Base-by-base conservation (phyloP, 768 basidiomycete species). In the Cytidiella melzeri region DNA sequence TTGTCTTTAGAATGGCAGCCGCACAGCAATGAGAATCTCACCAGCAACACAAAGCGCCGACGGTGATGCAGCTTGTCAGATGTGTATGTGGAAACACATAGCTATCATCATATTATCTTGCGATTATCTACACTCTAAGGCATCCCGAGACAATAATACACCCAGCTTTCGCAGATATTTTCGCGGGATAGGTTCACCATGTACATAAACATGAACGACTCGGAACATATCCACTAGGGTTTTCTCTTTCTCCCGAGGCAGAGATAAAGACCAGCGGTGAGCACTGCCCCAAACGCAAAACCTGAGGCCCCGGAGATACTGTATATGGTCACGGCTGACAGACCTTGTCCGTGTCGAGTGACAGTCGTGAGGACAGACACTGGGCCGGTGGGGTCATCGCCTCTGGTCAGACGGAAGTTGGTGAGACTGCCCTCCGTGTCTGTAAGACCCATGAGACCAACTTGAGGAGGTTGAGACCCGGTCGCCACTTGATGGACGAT, bases 381-480 rank as follows among this genome's bases (percentile, higher is more conserved):
- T 5, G 62, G 55, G 3, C 57, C 45, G 2, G 63, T 64, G 5
- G 65, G 60, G 48, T 78, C 75, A n/a, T 58, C 51, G 28, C 78
- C 79, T 13, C 77, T 72, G 26, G 58, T 59, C 9, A 53, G 45
- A 47, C 64, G 66, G 53, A 81, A 80, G 18, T 69, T 65, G 19
- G 45, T 48, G 21, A 74, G 54, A 15, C 76, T 66, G 1, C 57
- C 24, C 1, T 50, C 46, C 1, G 69, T 54, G 53, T 80, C 65
- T 1, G 75, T 81, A 37, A 72, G 60, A 44, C 61, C 68, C 55
- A 71, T 55, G 12, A 82, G 64, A 21, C 77, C 80, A 40, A 81
- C 66, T 36, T 58, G 46, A 3, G 77, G 75, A 19, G 70, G 67
- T 25, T 65, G 61, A 2, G 60, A 61, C 7, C 67, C 57, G 24